These are phyloP conservation scores for Chalciporus sphaerocephalus DNA, from an alignment of 768 basidiomycete species.

Conservation along the genomic window DNA sequence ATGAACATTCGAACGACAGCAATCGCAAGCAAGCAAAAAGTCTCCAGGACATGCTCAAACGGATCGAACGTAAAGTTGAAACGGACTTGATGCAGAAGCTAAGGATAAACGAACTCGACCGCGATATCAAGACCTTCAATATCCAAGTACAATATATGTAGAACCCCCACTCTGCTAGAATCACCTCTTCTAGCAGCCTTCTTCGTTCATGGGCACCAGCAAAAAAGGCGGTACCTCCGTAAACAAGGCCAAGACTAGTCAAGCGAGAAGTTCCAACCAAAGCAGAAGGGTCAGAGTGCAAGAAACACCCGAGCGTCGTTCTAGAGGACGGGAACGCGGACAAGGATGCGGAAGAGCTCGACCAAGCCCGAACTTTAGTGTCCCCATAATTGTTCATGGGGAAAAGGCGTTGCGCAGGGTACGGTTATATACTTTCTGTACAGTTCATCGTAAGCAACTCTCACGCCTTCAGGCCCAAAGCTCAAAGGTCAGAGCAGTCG, in stretches of 20 bases:
- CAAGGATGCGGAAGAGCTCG: conserved; percentile 79
- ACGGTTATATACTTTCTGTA: conserved; percentile 22
- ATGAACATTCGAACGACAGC: no score
- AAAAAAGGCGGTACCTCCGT: conserved; percentile 63
- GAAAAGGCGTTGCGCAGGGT: neutral
- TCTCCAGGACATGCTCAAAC: no score
- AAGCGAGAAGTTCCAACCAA: conserved; percentile 36
- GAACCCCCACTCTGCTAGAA: conserved; percentile 29
- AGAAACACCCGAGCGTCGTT: conserved; percentile 40
- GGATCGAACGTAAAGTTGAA: neutral
- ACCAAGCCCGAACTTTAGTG: conserved; percentile 91
- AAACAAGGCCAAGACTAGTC: conserved; percentile 40
- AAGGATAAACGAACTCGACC: neutral
- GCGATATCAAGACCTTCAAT: neutral
- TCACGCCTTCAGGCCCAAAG: conserved; percentile 24
- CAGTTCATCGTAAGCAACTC: conserved; percentile 42
- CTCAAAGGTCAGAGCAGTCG: no score
- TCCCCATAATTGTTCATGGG: conserved; percentile 73
- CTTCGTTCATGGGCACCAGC: conserved; percentile 67
- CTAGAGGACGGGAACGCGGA: conserved; percentile 94
- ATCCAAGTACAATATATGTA: conserved; percentile 25
- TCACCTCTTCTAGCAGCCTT: conserved; percentile 35
- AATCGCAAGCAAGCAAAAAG: no score
- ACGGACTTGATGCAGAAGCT: neutral
- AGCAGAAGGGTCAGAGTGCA: conserved; percentile 32